Conservation (phyloP, 2,329 filamentous ascomycete species). For the Beauveria asiatica region DNA sequence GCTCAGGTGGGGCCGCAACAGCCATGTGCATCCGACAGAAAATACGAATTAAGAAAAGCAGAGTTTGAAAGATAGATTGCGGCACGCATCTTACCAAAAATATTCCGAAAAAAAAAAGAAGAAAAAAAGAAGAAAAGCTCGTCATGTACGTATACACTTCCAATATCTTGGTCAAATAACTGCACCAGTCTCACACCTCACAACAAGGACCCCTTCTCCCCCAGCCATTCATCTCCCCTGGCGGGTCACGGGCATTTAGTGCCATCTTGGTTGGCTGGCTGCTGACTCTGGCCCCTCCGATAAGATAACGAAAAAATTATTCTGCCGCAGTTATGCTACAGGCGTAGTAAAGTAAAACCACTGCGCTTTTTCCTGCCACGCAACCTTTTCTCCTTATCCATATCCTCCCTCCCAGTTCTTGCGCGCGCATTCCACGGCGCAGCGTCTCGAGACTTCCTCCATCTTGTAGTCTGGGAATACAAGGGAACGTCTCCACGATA, state of each 20-base stretch:
- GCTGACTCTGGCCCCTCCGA: slow-evolving; percentile 4
- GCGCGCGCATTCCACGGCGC: slow-evolving; percentile 9
- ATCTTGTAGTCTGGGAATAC: not conserved
- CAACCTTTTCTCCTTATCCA: slow-evolving; percentile 4
- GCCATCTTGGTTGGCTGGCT: slow-evolving; percentile 7
- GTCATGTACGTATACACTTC: not conserved
- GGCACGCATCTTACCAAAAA: not conserved
- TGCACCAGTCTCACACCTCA: not conserved
- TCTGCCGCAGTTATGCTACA: not conserved
- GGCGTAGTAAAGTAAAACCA: not conserved
- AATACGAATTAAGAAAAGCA: not conserved
- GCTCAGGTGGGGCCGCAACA: not conserved
- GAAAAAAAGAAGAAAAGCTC: too few relatives aligned
- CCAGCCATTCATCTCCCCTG: not conserved
- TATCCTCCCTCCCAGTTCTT: not conserved
- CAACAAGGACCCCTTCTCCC: not conserved
- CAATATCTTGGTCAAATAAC: not conserved
- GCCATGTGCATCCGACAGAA: not conserved
- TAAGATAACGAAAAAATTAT: slow-evolving; percentile 12
- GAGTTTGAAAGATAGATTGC: not conserved
- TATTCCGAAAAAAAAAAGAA: too few relatives aligned
- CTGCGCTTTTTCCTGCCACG: slow-evolving; percentile 6
- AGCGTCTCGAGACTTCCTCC: slow-evolving; percentile 5
- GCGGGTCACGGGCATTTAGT: slow-evolving; percentile 5
- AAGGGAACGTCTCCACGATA: slow-evolving; percentile 6